phyloP scores from a whole-genome alignment of 2,329 filamentous ascomycete species.

The Claviceps paspali region DNA sequence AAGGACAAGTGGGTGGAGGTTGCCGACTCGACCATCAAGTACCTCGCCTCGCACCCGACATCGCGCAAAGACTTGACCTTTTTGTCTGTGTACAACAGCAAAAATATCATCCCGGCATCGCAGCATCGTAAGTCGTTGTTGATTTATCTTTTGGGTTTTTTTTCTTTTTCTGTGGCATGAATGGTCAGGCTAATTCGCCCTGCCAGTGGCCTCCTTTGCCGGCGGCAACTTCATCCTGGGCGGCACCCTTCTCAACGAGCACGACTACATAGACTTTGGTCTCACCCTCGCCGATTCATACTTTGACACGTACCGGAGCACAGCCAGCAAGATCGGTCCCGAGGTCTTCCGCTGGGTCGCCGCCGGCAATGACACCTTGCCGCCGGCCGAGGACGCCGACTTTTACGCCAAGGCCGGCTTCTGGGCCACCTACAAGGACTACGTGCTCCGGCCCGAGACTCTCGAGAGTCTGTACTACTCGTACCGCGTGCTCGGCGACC shows the following conservation, averaged over 20 bases:
- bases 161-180: too few species aligned
- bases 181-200: too few species aligned
- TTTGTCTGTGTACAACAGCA: conserved; percentile 39
- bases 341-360: conserved; percentile 52
- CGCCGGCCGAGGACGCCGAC: conserved; percentile 38
- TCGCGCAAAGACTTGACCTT: conserved; percentile 58
- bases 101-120: conserved; percentile 26
- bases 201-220: conserved; percentile 59
- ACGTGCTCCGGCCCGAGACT: conserved; percentile 65
- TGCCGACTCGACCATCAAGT: conserved; percentile 57
- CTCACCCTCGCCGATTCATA: conserved; percentile 57
- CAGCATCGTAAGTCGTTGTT: conserved; percentile 39
- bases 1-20: conserved; percentile 61
- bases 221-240: conserved; percentile 78
- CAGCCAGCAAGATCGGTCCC: conserved; percentile 60
- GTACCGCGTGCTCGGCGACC: conserved; percentile 60
- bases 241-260: conserved; percentile 49
- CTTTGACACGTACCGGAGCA: conserved; percentile 57
- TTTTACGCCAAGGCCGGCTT: conserved; percentile 48
- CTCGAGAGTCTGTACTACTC: conserved; percentile 80
- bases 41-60: conserved; percentile 54
- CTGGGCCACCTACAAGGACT: conserved; percentile 20
- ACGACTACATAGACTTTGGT: conserved; percentile 59
- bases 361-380: conserved; percentile 23
- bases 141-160: too few species aligned